Evolutionary conservation across 148 eudicot genomes (phyloP), one percentile per base, ranked within the genome.

Genomic region (Chenopodium album): DNA sequence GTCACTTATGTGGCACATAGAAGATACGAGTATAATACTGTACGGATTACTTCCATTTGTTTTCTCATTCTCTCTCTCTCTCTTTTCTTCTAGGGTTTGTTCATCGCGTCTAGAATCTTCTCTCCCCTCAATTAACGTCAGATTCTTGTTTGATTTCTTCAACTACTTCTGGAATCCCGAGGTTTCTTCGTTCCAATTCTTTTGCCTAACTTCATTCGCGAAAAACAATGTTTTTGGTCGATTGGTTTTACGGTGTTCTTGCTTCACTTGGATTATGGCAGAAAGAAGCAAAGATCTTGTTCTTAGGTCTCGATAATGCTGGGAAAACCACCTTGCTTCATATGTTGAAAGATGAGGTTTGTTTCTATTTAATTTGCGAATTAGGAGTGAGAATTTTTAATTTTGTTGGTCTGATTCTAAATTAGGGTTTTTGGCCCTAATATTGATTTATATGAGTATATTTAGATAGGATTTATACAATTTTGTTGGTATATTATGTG

Each of bases 221-320:
- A 62, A 50, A 14, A 73, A 87, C 67, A 17, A 91, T 91, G 92
- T 91, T 91, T 88, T 79, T 91, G 82, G 84, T 91, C 23, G 94
- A 91, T 88, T 91, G 94, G 92, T 91, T 89, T 63, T 91, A 91
- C 71, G 94, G 94, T n/a, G 88, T 91, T 63, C 84, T 91, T 16
- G 94, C 94, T 29, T 88, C 94, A 65, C 86, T 91, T 1, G 94
- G 92, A 2, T 74, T 91, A 32, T 91, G 94, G 92, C 92, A 89
- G n/a, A 88, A 89, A 59, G 90, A 91, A 86, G 92, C 88, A 2
- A 89, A 89, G 85, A 88, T 89, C 81, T 83, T 88, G 84, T 91
- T 91, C 72, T 78, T 91, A 29, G 90, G 92, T 23, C 91, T 91
- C 37, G 91, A 89, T 76, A 85, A 91, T 85, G 93, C 93, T n/a